Conservation (phyloP, 2,329 filamentous ascomycete species). For the Botryotinia calthae region DNA sequence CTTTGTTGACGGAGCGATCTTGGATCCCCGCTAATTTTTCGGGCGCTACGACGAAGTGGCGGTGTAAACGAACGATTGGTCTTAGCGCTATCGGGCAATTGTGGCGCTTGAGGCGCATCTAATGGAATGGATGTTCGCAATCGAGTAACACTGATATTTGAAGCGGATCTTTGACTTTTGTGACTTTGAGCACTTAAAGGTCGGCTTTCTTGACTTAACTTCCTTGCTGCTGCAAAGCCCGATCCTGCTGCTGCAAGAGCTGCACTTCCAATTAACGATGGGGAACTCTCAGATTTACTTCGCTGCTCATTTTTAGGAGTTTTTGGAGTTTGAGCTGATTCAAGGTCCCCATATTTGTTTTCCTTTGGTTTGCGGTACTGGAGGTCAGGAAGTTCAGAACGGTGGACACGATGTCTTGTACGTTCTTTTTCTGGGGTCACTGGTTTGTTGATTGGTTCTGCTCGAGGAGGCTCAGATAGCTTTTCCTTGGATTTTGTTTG, state of each 20-base stretch:
- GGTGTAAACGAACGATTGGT: constrained; percentile 60
- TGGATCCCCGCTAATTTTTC: constrained; percentile 72
- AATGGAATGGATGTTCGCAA: constrained; percentile 36
- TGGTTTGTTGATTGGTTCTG: constrained; percentile 25
- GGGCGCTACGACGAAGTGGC: constrained; percentile 67
- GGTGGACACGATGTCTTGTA: constrained; percentile 33
- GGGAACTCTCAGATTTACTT: constrained; percentile 26
- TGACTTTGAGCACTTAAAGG: constrained; percentile 32
- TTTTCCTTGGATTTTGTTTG: constrained; percentile 24
- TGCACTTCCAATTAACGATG: constrained; percentile 30
- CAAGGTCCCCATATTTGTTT: constrained; percentile 35
- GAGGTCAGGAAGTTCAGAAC: constrained; percentile 30
- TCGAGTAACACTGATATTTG: constrained; percentile 35
- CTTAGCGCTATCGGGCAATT: constrained; percentile 61
- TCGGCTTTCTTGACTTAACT: constrained; percentile 35
- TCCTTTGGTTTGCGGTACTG: constrained; percentile 29
- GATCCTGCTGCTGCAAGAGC: constrained; percentile 32
- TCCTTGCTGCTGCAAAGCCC: constrained; percentile 36
- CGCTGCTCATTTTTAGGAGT: constrained; percentile 32
- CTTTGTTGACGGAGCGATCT: constrained; percentile 61
- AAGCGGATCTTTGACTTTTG: constrained; percentile 31
- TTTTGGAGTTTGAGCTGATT: constrained; percentile 27
- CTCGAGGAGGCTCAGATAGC: constrained; percentile 27
- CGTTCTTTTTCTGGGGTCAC: constrained; percentile 20
- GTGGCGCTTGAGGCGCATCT: constrained; percentile 38